These are phyloP conservation scores for Neurospora intermedia DNA, from an alignment of 495 filamentous ascomycete genomes.

Conservation along the genomic window DNA sequence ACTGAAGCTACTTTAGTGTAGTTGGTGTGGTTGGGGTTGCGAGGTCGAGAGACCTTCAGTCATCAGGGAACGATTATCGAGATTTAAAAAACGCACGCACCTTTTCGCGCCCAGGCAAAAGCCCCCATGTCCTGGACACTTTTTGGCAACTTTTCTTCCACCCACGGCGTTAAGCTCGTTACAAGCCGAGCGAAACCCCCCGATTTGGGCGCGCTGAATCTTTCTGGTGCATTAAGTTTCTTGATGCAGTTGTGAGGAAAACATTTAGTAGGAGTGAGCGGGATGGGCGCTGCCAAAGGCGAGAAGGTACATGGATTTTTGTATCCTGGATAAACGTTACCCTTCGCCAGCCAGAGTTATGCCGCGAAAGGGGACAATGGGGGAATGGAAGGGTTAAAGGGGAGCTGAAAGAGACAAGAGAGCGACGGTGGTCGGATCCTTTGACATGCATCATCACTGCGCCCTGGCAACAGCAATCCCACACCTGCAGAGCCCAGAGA, in stretches of 20 bases:
- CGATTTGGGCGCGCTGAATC: not conserved
- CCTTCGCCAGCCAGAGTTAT: not conserved
- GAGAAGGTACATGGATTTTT: not conserved
- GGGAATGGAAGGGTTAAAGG: not conserved
- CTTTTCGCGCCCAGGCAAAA: not conserved
- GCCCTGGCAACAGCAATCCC: constrained; percentile 11
- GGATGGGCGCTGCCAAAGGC: no score
- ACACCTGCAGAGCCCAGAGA: constrained; percentile 15
- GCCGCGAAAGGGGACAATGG: not conserved
- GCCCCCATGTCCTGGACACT: not conserved
- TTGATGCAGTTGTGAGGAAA: not conserved
- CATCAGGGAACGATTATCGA: not conserved
- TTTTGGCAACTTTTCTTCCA: not conserved
- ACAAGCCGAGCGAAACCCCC: not conserved
- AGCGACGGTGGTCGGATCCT: not conserved
- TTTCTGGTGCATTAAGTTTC: not conserved
- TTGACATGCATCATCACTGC: not conserved
- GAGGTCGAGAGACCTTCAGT: not conserved
- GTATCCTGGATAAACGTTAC: not conserved
- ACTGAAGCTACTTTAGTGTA: no score
- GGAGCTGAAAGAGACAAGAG: not conserved
- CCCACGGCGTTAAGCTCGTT: not conserved
- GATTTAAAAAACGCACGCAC: not conserved
- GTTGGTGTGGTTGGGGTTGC: constrained; percentile 1
- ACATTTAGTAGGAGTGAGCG: not conserved